Conservation (phyloP, 2,329 filamentous ascomycete species). For the Colletotrichum sp. region DNA sequence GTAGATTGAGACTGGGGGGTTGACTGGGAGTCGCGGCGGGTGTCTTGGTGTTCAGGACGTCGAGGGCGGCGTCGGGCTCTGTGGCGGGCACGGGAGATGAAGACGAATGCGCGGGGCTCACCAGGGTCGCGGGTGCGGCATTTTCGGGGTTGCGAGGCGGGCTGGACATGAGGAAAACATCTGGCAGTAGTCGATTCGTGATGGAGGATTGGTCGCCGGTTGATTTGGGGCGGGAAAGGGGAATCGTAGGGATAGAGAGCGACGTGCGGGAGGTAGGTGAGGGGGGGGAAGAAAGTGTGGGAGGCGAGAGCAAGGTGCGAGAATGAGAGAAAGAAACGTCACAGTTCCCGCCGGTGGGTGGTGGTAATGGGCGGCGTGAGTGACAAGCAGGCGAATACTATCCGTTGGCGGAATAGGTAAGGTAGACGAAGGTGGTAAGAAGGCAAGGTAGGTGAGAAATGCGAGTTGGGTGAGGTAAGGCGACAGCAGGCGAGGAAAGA, state of each 20-base stretch:
- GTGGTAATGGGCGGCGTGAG: not conserved
- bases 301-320: not conserved
- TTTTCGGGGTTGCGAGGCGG: constrained; percentile 56
- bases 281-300: constrained; percentile 7
- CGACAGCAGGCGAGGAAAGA: not conserved
- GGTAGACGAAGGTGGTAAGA: constrained; percentile 4
- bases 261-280: not conserved
- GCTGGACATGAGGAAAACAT: constrained; percentile 66
- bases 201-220: constrained; percentile 31
- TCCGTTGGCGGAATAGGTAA: not conserved
- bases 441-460: constrained; percentile 7
- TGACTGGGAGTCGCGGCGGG: not conserved
- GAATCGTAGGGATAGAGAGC: constrained; percentile 16
- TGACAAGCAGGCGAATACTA: not conserved
- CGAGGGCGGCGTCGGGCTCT: not conserved
- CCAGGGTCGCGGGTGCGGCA: constrained; percentile 55
- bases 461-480: not conserved
- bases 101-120: constrained; percentile 38
- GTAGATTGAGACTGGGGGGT: not conserved
- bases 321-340: not conserved
- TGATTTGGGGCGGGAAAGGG: constrained; percentile 13
- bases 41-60: not conserved
- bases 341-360: not conserved
- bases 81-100: not conserved
- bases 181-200: constrained; percentile 40